phyloP scores from a whole-genome alignment of 257 asterid genomes.

The Plantago major region DNA sequence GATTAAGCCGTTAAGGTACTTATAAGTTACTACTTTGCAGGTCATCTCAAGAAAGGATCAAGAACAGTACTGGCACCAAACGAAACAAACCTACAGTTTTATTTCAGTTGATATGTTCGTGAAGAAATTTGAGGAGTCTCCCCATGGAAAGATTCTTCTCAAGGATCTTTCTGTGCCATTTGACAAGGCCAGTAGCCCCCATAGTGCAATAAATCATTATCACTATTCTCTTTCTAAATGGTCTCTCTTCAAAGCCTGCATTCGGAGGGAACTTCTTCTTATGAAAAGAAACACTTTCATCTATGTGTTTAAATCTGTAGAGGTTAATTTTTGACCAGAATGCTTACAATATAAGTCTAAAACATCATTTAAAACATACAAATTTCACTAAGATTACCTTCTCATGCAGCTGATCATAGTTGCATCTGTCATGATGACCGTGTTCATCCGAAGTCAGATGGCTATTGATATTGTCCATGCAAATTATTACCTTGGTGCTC shows the following conservation, averaged over 20 bases:
- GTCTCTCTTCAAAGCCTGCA: constrained; percentile 40
- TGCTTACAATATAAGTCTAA: not conserved
- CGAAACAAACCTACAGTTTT: constrained; percentile 20
- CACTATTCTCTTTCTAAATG: constrained; percentile 35
- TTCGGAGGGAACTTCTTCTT: constrained; percentile 48
- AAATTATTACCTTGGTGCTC: constrained; percentile 42
- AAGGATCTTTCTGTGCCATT: constrained; percentile 34
- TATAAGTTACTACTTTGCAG: constrained; percentile 21
- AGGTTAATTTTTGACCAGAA: constrained; percentile 25
- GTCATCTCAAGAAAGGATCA: constrained; percentile 45
- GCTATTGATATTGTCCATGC: constrained; percentile 34
- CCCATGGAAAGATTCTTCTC: constrained; percentile 21
- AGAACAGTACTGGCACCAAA: constrained; percentile 34
- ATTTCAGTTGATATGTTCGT: constrained; percentile 31
- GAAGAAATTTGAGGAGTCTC: constrained; percentile 31
- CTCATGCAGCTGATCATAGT: constrained; percentile 33
- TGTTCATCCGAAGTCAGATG: constrained; percentile 45
- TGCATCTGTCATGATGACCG: constrained; percentile 42
- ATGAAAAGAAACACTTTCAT: constrained; percentile 40
- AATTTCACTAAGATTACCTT: not conserved
- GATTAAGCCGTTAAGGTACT: not conserved
- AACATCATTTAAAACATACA: not conserved
- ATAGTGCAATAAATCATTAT: constrained; percentile 26
- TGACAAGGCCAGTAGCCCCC: constrained; percentile 29
- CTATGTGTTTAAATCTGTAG: constrained; percentile 35